Evolutionary conservation across 2,329 filamentous ascomycete species (phyloP).

Genomic region (Aureobasidium sp.): DNA sequence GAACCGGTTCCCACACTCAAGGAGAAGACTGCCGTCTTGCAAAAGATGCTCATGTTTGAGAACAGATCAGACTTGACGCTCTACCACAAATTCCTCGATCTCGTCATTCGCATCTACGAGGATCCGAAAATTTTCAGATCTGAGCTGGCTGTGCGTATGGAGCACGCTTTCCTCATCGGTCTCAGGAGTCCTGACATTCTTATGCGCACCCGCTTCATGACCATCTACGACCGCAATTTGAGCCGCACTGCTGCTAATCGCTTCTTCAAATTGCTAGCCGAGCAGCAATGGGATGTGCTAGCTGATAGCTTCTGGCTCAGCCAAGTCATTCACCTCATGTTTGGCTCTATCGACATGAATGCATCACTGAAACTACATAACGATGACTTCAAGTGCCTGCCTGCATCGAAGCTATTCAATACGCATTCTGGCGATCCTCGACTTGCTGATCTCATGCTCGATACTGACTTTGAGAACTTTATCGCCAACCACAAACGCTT

Average conservation of each 20-base stretch:
- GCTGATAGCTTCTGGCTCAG: conserved; percentile 94
- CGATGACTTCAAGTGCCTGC: conserved; percentile 76
- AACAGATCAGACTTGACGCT: conserved; percentile 74
- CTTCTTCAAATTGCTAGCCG: conserved; percentile 78
- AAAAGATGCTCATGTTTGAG: conserved; percentile 98
- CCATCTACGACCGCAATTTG: conserved; percentile 89
- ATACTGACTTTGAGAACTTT: conserved; percentile 75
- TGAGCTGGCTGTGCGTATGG: conserved; percentile 92
- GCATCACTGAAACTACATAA: conserved; percentile 68
- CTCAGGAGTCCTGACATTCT: conserved; percentile 88
- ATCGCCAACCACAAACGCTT: conserved; percentile 77
- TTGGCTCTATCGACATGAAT: conserved; percentile 84
- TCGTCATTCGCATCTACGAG: conserved; percentile 97
- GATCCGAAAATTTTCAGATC: conserved; percentile 92
- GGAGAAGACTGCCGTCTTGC: conserved; percentile 97
- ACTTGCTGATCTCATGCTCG: conserved; percentile 60
- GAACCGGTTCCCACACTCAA: conserved; percentile 96
- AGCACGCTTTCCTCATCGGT: conserved; percentile 95
- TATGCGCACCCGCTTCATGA: conserved; percentile 95
- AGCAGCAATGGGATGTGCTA: conserved; percentile 95
- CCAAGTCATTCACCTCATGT: conserved; percentile 86
- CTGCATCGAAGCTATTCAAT: conserved; percentile 65
- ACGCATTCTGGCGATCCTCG: conserved; percentile 65
- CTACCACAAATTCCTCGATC: conserved; percentile 84
- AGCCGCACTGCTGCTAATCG: conserved; percentile 87